These are phyloP conservation scores for Botryotinia convoluta DNA, from an alignment of 2,329 filamentous ascomycete genomes.

Conservation along the genomic window DNA sequence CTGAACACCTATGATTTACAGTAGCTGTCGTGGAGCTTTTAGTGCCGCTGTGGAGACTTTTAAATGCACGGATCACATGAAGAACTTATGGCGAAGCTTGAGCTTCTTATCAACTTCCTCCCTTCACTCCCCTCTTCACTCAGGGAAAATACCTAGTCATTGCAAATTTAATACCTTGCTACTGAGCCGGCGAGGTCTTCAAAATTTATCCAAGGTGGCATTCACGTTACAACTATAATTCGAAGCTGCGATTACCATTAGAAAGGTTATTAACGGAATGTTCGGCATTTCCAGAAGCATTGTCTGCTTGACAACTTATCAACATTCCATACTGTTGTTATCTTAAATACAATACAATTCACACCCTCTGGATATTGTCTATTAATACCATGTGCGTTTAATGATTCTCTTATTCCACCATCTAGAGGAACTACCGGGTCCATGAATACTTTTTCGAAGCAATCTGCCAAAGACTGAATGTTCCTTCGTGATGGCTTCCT, in stretches of 20 bases:
- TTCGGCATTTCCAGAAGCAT: conserved; percentile 1
- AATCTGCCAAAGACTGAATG: not conserved
- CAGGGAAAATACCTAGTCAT: not conserved
- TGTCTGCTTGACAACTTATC: conserved; percentile 8
- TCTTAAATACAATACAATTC: not conserved
- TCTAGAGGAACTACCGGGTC: not conserved
- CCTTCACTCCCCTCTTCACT: not conserved
- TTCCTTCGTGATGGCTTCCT: conserved; percentile 26
- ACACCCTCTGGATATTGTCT: not conserved
- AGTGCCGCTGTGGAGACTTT: not conserved
- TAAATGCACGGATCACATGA: conserved; percentile 5
- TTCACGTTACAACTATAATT: not conserved
- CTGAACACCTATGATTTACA: conserved; percentile 1
- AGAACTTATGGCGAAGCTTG: not conserved
- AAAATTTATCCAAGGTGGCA: not conserved
- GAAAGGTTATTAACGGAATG: not conserved
- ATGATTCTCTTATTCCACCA: not conserved
- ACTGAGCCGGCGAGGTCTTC: not conserved
- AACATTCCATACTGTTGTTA: not conserved
- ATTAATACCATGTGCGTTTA: conserved; percentile 4
- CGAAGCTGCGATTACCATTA: not conserved
- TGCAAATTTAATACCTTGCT: not conserved
- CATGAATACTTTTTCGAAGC: not conserved
- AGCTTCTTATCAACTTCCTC: not conserved
- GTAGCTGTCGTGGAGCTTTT: conserved; percentile 18